Percentiles rank a stretch among this genome's conserved stretches.
Evolutionary conservation across 2,329 filamentous ascomycete species (phyloP).

Genomic region (Calonectria pauciramosa): DNA sequence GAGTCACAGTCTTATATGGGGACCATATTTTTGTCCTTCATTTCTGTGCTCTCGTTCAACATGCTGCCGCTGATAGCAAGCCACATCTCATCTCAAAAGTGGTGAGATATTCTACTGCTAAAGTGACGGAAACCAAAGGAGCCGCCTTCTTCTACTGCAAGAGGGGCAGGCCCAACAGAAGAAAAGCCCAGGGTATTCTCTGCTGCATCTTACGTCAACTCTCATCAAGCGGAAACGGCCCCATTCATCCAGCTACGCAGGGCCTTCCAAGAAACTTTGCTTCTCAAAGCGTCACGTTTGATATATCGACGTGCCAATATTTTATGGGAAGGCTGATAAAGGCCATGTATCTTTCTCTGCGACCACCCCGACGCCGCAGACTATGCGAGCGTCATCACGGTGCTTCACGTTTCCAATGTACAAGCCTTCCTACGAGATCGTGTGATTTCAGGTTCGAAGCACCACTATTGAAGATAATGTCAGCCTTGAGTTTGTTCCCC

Average conservation of each 20-base stretch:
- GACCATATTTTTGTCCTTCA: not conserved
- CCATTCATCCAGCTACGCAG: not conserved
- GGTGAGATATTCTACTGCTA: not conserved
- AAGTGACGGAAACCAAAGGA: not conserved
- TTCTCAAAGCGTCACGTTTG: not conserved
- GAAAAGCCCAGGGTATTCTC: not conserved
- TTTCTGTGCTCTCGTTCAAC: not conserved
- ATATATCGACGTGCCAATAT: not conserved
- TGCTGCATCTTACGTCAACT: not conserved
- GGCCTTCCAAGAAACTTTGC: not conserved
- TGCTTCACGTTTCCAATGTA: not conserved
- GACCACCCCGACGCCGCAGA: not conserved
- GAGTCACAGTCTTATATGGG: not conserved
- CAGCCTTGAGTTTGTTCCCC: not conserved
- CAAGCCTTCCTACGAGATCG: not conserved
- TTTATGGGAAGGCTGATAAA: not conserved
- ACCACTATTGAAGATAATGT: not conserved
- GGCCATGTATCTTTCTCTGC: not conserved
- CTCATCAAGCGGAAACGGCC: not conserved
- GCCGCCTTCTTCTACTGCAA: not conserved
- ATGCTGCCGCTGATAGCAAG: not conserved
- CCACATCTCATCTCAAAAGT: no score
- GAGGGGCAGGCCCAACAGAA: not conserved
- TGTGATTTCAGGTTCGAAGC: not conserved
- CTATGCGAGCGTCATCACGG: not conserved